A percentile compares a stretch with the other conserved stretches of the same genome.
These are phyloP conservation scores for Globisporangium polare DNA, from an alignment of 352 stramenopile genomes.

Conservation along the genomic window DNA sequence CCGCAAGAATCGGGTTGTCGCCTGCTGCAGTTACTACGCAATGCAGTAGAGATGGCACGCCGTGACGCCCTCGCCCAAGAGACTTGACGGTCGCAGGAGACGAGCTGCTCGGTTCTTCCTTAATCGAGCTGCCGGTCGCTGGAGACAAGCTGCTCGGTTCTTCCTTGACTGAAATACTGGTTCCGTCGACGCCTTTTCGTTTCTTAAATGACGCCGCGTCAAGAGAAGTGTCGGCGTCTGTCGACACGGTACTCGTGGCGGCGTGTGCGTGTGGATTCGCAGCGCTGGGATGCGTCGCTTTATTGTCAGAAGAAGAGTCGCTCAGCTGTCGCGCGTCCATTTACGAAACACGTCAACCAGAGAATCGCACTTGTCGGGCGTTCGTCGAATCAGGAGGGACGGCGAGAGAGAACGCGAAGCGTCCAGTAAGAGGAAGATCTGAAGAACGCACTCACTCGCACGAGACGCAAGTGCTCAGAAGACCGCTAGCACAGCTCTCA, in stretches of 20 bases:
- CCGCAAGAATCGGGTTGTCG: constrained; percentile 63
- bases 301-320: not conserved
- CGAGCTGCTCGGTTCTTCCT: constrained; percentile 3
- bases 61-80: constrained; percentile 10
- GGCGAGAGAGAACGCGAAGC: not conserved
- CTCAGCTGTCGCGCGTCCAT: constrained; percentile 9
- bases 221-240: constrained; percentile 5
- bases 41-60: constrained; percentile 21
- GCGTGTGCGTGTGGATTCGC: not conserved
- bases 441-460: not conserved
- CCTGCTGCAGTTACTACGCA: constrained; percentile 19
- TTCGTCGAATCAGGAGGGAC: not conserved
- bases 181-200: constrained; percentile 22
- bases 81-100: constrained; percentile 12
- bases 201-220: constrained; percentile 55
- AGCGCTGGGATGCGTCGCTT: constrained; percentile 2
- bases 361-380: not conserved
- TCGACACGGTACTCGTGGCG: not conserved
- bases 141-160: constrained; percentile 7
- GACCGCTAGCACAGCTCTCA: not conserved
- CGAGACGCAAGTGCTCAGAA: not conserved
- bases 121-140: constrained; percentile 8
- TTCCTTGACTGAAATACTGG: constrained; percentile 12
- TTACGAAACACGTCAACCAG: constrained; percentile 6
- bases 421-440: constrained; percentile 4